phyloP scores from a whole-genome alignment of 108 stramenopile species.

The Craspedostauros australis region DNA sequence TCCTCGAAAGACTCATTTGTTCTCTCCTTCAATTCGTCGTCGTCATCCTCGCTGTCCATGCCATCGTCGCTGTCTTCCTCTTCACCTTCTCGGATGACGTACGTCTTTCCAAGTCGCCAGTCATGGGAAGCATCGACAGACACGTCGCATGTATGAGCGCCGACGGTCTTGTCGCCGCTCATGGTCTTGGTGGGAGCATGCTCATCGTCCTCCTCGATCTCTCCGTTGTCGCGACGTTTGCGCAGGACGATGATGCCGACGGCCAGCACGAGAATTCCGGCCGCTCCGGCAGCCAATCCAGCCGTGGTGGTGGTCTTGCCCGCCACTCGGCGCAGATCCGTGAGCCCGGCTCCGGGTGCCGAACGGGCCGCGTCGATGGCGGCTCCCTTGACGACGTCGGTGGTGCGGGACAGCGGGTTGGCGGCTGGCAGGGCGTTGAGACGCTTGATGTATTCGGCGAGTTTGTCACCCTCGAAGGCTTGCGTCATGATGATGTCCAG shows the following conservation, averaged over 20 bases:
- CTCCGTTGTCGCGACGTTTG: constrained; percentile 1
- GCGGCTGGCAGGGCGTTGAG: constrained; percentile 12
- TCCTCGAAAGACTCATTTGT: no score
- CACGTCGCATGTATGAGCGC: constrained; percentile 17
- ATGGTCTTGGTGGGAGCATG: constrained; percentile 3
- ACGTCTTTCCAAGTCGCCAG: constrained; percentile 4
- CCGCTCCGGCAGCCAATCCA: constrained; percentile 23
- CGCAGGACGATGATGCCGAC: constrained; percentile 15
- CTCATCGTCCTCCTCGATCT: neutral
- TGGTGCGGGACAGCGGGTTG: constrained; percentile 21
- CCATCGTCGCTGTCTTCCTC: constrained; percentile 24
- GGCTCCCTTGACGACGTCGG: neutral
- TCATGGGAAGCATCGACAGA: constrained; percentile 7
- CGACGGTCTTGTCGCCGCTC: constrained; percentile 8
- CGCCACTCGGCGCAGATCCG: neutral
- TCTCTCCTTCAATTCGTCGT: constrained; percentile 1
- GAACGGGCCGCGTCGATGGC: neutral
- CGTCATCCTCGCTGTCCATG: constrained; percentile 15
- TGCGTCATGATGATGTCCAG: constrained; percentile 12
- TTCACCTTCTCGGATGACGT: constrained; percentile 2
- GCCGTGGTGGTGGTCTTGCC: constrained; percentile 1
- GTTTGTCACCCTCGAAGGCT: constrained; percentile 10
- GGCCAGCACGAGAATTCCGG: constrained; percentile 26
- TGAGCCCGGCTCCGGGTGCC: neutral
- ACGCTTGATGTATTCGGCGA: constrained; percentile 6